These are phyloP conservation scores for Niebla homalea DNA, from an alignment of 495 filamentous ascomycete species.

Conservation along the genomic window DNA sequence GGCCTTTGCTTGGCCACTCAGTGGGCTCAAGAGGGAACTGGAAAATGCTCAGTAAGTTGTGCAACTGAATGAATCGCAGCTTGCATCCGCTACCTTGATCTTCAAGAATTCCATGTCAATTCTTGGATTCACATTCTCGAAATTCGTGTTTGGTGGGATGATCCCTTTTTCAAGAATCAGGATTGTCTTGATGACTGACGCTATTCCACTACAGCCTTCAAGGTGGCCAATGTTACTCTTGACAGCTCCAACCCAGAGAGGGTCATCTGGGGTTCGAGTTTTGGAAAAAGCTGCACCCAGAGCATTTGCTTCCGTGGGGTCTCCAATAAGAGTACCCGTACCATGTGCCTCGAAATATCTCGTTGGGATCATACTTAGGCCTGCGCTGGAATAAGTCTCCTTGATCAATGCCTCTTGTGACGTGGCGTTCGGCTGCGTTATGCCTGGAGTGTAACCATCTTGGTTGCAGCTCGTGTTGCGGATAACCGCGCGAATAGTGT, in stretches of 20 bases:
- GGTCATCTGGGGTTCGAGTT: background rate
- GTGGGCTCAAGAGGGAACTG: background rate
- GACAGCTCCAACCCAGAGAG: conserved; percentile 35
- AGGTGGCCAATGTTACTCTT: conserved; percentile 46
- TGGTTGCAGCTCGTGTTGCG: conserved; percentile 23
- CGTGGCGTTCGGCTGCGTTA: conserved; percentile 27
- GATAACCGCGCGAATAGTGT: conserved; percentile 27
- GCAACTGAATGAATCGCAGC: background rate
- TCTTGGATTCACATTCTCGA: conserved; percentile 30
- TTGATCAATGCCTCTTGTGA: conserved; percentile 30
- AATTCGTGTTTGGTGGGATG: conserved; percentile 37
- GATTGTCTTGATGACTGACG: conserved; percentile 38
- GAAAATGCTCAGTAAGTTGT: background rate
- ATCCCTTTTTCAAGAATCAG: conserved; percentile 34
- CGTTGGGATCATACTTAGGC: conserved; percentile 22
- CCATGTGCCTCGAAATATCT: conserved; percentile 37
- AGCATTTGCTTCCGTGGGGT: conserved; percentile 31
- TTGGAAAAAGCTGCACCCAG: conserved; percentile 14
- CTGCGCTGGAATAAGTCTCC: conserved; percentile 25
- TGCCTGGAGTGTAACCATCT: conserved; percentile 38
- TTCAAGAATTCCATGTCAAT: conserved; percentile 4
- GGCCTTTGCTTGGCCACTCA: conserved; percentile 12
- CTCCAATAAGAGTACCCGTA: conserved; percentile 38
- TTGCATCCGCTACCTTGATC: background rate
- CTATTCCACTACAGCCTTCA: conserved; percentile 38